phyloP scores from a whole-genome alignment of 306 rosid species.

The Rosa lucieae region DNA sequence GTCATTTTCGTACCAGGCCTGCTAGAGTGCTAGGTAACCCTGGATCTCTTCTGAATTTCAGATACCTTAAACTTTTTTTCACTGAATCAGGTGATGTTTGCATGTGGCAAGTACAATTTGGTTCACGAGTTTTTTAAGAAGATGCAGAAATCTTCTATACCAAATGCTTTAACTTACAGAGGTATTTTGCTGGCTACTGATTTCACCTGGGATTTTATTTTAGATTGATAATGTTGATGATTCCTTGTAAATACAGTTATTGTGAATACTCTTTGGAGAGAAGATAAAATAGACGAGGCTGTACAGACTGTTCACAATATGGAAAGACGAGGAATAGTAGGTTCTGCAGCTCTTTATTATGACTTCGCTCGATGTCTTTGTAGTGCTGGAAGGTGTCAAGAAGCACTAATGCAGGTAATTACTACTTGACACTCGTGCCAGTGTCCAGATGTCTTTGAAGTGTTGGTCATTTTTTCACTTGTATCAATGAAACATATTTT shows the following conservation, averaged over 20 bases:
- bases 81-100: conserved; percentile 80
- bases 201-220: conserved; percentile 14
- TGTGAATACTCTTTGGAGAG: conserved; percentile 78
- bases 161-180: conserved; percentile 85
- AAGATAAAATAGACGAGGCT: conserved; percentile 88
- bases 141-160: conserved; percentile 68
- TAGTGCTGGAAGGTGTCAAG: conserved; percentile 82
- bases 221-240: conserved; percentile 29
- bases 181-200: conserved; percentile 45
- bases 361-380: conserved; percentile 96
- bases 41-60: conserved; percentile 8
- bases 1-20: neutral
- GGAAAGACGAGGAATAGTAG: conserved; percentile 92
- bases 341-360: conserved; percentile 93
- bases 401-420: conserved; percentile 81
- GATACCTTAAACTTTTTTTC: conserved; percentile 23
- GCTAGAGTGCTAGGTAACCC: neutral
- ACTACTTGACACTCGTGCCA: neutral
- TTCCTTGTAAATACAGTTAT: conserved; percentile 58
- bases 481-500: neutral
- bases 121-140: conserved; percentile 94
- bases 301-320: conserved; percentile 57
- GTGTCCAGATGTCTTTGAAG: neutral
- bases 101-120: conserved; percentile 87
- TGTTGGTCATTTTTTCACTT: conserved; percentile 2